A percentile compares a stretch with the other conserved stretches of the same genome.
These are phyloP conservation scores for Madurella fahalii DNA, from an alignment of 2,329 filamentous ascomycete genomes.

Conservation along the genomic window DNA sequence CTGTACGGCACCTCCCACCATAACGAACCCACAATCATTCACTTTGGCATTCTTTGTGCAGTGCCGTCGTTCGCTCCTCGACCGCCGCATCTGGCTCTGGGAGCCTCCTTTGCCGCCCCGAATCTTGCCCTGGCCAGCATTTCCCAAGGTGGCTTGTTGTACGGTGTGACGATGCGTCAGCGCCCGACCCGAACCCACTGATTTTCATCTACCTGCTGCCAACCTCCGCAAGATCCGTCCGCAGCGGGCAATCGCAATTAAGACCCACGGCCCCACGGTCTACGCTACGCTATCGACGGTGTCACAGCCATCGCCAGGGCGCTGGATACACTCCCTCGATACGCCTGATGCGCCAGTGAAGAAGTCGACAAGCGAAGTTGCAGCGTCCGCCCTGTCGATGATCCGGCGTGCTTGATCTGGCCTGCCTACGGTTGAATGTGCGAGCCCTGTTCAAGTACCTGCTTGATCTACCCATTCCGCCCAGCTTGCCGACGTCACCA, in stretches of 20 bases:
- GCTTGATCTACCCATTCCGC: constrained; percentile 3
- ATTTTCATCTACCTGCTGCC: background rate
- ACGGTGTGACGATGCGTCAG: background rate
- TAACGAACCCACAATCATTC: background rate
- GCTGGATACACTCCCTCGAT: background rate
- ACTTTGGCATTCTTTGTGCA: background rate
- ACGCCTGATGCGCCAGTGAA: background rate
- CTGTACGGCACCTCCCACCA: background rate
- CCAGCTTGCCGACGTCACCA: constrained; percentile 9
- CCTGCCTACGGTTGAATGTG: background rate
- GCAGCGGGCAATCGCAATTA: background rate
- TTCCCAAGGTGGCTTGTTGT: background rate
- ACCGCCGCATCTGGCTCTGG: background rate
- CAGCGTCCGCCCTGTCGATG: background rate
- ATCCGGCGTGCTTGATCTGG: background rate
- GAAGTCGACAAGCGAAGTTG: background rate
- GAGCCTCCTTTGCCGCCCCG: background rate
- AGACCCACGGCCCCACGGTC: background rate
- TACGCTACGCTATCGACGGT: background rate
- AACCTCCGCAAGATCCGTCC: constrained; percentile 12
- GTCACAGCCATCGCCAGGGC: background rate
- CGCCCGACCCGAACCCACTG: background rate
- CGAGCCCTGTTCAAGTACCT: constrained; percentile 6
- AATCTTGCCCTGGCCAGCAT: background rate
- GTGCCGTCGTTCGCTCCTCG: background rate